phyloP scores from a whole-genome alignment of 2,329 filamentous ascomycete species.

The Verticillium klebahnii region DNA sequence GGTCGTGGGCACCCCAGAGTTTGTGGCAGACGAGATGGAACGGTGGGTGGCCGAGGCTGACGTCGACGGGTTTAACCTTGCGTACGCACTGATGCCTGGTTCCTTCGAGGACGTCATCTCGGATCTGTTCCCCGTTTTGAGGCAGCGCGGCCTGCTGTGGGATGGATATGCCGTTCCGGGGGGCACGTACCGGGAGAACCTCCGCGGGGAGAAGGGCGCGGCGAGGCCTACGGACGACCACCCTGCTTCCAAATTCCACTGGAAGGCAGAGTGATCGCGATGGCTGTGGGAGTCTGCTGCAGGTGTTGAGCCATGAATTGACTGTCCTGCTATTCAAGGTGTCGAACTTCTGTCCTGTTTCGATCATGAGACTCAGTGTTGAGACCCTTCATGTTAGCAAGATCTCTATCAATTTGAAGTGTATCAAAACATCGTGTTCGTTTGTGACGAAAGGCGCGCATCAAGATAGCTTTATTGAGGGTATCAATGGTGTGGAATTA shows the following conservation, averaged over 20 bases:
- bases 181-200: constrained; percentile 38
- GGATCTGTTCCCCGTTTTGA: constrained; percentile 58
- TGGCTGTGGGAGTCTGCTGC: neutral
- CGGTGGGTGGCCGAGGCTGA: constrained; percentile 46
- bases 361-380: no score
- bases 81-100: constrained; percentile 39
- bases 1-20: constrained; percentile 22
- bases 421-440: no score
- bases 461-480: neutral
- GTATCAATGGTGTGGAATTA: neutral
- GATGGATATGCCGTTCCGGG: constrained; percentile 37
- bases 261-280: constrained; percentile 25
- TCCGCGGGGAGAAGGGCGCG: constrained; percentile 29
- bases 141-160: constrained; percentile 52
- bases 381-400: no score
- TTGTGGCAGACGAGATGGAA: constrained; percentile 27
- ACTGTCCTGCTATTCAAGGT: constrained; percentile 7
- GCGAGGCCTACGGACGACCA: constrained; percentile 30
- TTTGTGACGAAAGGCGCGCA: neutral
- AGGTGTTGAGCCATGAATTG: constrained; percentile 20
- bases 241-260: constrained; percentile 32
- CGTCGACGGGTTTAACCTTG: constrained; percentile 52
- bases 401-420: no score
- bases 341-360: constrained; percentile 13
- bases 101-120: constrained; percentile 65